A percentile compares a stretch with the other conserved stretches of the same genome.
phyloP scores from a whole-genome alignment of 768 basidiomycete genomes.

The Nevesoporus exiguus region DNA sequence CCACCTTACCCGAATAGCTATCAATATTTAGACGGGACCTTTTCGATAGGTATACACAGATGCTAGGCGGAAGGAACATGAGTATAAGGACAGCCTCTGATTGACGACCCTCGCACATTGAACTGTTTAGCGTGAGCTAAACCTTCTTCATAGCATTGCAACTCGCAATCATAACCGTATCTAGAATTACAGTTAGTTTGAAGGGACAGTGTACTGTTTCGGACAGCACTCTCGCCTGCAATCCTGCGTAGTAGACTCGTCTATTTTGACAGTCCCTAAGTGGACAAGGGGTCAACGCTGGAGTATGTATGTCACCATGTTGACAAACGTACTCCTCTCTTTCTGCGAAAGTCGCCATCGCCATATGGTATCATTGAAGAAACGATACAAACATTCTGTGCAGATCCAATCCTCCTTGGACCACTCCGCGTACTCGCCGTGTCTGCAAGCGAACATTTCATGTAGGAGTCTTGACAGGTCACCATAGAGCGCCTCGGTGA shows the following conservation, averaged over 20 bases:
- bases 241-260: neutral
- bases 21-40: too few species aligned
- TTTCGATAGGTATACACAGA: neutral
- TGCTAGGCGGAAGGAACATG: neutral
- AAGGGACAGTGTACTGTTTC: neutral
- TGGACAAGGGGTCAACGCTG: neutral
- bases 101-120: neutral
- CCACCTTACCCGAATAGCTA: too few species aligned
- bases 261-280: neutral
- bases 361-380: neutral
- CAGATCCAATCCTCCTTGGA: conserved; percentile 4
- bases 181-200: neutral
- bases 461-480: conserved; percentile 2
- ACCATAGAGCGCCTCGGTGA: neutral
- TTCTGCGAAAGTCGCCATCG: conserved; percentile 1
- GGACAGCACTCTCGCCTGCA: neutral
- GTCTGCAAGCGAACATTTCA: conserved; percentile 1
- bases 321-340: neutral
- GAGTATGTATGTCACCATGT: too few species aligned
- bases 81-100: neutral
- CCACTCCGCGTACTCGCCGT: neutral
- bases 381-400: neutral
- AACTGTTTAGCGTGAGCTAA: neutral
- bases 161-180: conserved; percentile 2
- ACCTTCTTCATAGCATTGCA: neutral